Percentiles rank a stretch among this genome's conserved stretches.
These are phyloP conservation scores for Ophiostoma quercus DNA, from an alignment of 2,329 filamentous ascomycete genomes.

Conservation along the genomic window DNA sequence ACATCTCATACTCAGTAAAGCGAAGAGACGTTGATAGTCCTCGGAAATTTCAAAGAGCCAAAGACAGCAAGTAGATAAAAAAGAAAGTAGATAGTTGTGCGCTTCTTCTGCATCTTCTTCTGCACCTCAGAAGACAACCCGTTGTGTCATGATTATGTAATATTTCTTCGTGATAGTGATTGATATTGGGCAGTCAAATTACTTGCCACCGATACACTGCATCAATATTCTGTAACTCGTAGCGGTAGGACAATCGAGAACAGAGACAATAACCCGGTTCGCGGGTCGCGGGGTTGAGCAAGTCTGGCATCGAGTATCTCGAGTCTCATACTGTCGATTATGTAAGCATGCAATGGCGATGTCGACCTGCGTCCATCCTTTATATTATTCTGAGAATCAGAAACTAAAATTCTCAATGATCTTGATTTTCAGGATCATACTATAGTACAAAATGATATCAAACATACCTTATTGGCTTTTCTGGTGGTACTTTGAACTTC, in stretches of 20 bases:
- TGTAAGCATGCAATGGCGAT: neutral
- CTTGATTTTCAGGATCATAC: too few species aligned
- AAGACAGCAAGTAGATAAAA: too few species aligned
- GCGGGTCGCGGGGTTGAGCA: neutral
- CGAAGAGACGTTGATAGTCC: too few species aligned
- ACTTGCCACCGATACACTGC: neutral
- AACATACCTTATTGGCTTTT: too few species aligned
- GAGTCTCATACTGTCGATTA: neutral
- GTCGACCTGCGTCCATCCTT: neutral
- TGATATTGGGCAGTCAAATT: neutral
- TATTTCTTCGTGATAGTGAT: neutral
- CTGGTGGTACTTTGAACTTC: too few species aligned
- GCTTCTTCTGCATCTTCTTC: neutral
- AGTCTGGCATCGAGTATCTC: neutral
- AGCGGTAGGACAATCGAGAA: neutral
- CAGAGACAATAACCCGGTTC: neutral
- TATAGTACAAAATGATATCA: too few species aligned
- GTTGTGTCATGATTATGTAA: neutral
- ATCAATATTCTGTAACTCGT: neutral
- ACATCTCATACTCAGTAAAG: too few species aligned
- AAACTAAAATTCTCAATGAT: too few species aligned
- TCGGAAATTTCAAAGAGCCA: too few species aligned
- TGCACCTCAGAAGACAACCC: neutral
- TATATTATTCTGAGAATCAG: too few species aligned
- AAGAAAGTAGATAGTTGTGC: neutral